A percentile compares a stretch with the other conserved stretches of the same genome.
phyloP scores from a whole-genome alignment of 75 land plant genomes.

The Picea sitchensis region DNA sequence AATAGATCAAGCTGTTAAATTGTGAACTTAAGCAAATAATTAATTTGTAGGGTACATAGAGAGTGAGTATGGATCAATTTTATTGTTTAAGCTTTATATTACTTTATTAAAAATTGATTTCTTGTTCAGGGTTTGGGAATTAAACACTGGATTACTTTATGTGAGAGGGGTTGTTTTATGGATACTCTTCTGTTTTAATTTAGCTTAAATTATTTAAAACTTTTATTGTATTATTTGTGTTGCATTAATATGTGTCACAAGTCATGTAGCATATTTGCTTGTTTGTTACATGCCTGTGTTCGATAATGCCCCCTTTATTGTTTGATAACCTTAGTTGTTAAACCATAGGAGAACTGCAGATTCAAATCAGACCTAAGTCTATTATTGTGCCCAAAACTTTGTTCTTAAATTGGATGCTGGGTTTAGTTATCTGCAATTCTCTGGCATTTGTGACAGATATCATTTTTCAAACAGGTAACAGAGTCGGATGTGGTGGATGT shows the following conservation, averaged over 20 bases:
- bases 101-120: background rate
- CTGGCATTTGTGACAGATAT: background rate
- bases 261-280: background rate
- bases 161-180: background rate
- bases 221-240: background rate
- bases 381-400: background rate
- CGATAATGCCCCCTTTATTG: background rate
- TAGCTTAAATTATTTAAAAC: background rate
- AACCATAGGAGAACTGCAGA: background rate
- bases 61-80: background rate
- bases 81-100: background rate
- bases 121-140: background rate
- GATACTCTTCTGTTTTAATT: background rate
- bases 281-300: background rate
- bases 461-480: constrained; percentile 63
- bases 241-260: background rate
- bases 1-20: background rate
- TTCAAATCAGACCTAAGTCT: background rate
- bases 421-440: background rate
- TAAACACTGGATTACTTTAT: background rate
- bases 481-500: constrained; percentile 94
- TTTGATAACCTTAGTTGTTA: background rate
- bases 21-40: background rate
- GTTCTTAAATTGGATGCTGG: background rate
- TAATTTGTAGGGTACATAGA: background rate